Evolutionary conservation across 2,329 filamentous ascomycete genomes (phyloP).

Genomic region (Monilinia laxa): DNA sequence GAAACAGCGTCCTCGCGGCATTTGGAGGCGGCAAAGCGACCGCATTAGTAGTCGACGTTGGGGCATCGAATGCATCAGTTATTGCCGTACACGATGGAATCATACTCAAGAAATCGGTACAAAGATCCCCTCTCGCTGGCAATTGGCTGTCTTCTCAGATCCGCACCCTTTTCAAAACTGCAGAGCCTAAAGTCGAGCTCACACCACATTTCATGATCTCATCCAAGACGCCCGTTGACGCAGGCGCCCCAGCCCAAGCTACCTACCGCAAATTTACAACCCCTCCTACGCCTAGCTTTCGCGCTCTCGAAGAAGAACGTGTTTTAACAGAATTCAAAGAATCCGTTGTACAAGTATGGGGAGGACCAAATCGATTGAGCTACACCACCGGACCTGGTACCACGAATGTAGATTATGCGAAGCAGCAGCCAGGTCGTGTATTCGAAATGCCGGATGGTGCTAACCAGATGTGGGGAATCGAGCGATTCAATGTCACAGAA

Average conservation of each 20-base stretch:
- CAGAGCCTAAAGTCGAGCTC: constrained; percentile 68
- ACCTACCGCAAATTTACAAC: constrained; percentile 68
- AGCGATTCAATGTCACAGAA: constrained; percentile 83
- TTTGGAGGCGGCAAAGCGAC: constrained; percentile 93
- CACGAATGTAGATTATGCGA: constrained; percentile 73
- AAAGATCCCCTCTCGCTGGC: constrained; percentile 81
- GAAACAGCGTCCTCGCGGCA: constrained; percentile 83
- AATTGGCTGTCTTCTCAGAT: constrained; percentile 90
- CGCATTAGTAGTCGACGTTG: constrained; percentile 88
- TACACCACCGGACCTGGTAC: constrained; percentile 50
- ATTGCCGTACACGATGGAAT: constrained; percentile 93
- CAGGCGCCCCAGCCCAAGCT: constrained; percentile 74
- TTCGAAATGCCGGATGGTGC: constrained; percentile 98
- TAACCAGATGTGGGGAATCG: constrained; percentile 90
- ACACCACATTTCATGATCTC: constrained; percentile 85
- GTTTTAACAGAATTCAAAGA: constrained; percentile 97
- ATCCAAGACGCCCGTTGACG: constrained; percentile 85
- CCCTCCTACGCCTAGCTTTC: constrained; percentile 68
- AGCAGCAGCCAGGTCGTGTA: constrained; percentile 72
- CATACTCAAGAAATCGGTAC: constrained; percentile 85
- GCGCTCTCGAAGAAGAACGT: constrained; percentile 83
- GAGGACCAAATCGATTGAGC: constrained; percentile 68
- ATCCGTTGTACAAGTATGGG: constrained; percentile 92
- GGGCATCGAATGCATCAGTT: constrained; percentile 83
- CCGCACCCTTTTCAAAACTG: constrained; percentile 71